Conservation (phyloP, 1,284 basidiomycete species). For the Sporisorium scitamineum region DNA sequence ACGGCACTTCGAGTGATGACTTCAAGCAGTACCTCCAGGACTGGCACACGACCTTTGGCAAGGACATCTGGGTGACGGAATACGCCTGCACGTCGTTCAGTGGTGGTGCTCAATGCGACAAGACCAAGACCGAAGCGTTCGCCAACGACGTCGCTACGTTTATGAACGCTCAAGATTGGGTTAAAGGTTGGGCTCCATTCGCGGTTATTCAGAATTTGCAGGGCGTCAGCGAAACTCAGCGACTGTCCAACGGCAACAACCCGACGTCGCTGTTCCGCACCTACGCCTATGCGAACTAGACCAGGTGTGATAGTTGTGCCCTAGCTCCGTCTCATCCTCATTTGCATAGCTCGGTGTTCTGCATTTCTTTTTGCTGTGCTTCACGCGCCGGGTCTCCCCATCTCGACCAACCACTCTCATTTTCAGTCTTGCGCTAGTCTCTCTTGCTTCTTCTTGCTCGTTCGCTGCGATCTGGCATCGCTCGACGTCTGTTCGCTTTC, state of each 20-base stretch:
- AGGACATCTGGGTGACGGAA: constrained; percentile 65
- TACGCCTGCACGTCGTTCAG: constrained; percentile 63
- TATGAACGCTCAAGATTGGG: constrained; percentile 59
- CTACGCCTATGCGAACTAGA: constrained; percentile 29
- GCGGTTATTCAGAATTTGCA: constrained; percentile 60
- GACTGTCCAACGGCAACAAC: constrained; percentile 40
- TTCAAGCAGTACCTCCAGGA: constrained; percentile 58
- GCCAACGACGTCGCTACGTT: constrained; percentile 69
- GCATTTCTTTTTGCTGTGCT: background rate
- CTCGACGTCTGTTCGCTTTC: constrained; percentile 1
- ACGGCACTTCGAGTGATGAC: constrained; percentile 49
- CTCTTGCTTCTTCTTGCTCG: background rate
- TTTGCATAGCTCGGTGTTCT: constrained; percentile 3
- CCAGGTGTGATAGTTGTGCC: no score
- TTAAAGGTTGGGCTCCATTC: constrained; percentile 59
- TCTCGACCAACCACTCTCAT: background rate
- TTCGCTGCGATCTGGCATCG: constrained; percentile 16
- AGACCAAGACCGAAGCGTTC: constrained; percentile 70
- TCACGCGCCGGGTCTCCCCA: background rate
- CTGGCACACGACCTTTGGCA: constrained; percentile 51
- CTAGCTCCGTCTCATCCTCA: background rate
- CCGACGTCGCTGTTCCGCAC: constrained; percentile 50
- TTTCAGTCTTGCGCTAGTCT: background rate
- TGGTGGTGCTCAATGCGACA: constrained; percentile 68
- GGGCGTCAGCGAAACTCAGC: constrained; percentile 53